These are phyloP conservation scores for Apiotrichum gracile DNA, from an alignment of 1,284 basidiomycete genomes.

Conservation along the genomic window DNA sequence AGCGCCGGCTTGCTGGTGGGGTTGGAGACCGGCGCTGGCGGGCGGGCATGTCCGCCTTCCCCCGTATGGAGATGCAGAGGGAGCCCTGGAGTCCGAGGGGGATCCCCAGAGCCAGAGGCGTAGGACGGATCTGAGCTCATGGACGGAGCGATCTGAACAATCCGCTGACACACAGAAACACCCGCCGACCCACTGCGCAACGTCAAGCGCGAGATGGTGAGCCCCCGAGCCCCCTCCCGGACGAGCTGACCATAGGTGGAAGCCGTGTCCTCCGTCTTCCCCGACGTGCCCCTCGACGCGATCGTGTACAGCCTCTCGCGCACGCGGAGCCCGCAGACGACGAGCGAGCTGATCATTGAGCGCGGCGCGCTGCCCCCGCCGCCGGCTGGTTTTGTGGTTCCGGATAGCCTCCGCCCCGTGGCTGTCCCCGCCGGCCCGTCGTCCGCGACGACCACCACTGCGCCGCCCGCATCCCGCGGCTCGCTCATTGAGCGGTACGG, in stretches of 20 bases:
- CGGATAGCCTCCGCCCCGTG: constrained; percentile 11
- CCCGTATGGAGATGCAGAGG: too few species aligned
- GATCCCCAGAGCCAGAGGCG: too few species aligned
- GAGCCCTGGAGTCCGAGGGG: too few species aligned
- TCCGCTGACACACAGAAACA: constrained; percentile 12
- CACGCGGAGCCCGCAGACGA: constrained; percentile 43
- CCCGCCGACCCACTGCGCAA: constrained; percentile 24
- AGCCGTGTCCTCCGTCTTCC: constrained; percentile 44
- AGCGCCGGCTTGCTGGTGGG: too few species aligned
- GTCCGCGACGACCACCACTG: constrained; percentile 3
- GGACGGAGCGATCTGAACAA: too few species aligned
- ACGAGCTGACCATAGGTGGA: constrained; percentile 32
- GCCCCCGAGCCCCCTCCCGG: too few species aligned
- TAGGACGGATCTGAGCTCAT: too few species aligned
- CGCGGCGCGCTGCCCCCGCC: constrained; percentile 34
- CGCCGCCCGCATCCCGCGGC: constrained; percentile 8
- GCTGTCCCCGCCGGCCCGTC: background rate
- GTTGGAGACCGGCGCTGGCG: too few species aligned
- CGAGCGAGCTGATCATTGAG: constrained; percentile 45
- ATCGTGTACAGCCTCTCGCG: constrained; percentile 45
- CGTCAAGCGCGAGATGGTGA: constrained; percentile 38
- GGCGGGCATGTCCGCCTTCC: too few species aligned
- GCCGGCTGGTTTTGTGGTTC: constrained; percentile 10
- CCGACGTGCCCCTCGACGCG: constrained; percentile 37
- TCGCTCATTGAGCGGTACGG: constrained; percentile 39